Conservation (phyloP, 176 grass and related monocot species). For the Cenchrus fungigraminus region DNA sequence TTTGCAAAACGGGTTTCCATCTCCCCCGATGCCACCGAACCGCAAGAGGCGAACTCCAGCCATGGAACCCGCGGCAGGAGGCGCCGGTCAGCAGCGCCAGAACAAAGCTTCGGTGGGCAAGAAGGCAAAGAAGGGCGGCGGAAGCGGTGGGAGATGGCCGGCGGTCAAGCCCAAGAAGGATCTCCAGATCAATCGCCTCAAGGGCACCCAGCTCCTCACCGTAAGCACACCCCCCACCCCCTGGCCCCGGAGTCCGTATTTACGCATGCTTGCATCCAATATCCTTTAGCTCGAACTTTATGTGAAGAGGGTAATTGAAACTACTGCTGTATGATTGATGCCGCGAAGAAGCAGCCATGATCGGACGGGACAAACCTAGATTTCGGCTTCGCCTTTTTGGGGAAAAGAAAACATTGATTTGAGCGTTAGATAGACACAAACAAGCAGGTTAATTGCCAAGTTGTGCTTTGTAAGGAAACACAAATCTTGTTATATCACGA, state of each 20-base stretch:
- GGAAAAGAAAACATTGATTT: background rate
- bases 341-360: background rate
- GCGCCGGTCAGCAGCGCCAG: constrained; percentile 42
- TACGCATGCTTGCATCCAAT: background rate
- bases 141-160: constrained; percentile 67
- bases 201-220: constrained; percentile 78
- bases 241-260: background rate
- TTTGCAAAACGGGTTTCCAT: background rate
- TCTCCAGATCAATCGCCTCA: constrained; percentile 81
- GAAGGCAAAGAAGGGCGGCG: constrained; percentile 50
- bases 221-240: constrained; percentile 40
- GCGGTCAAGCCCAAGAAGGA: constrained; percentile 75
- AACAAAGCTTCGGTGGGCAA: constrained; percentile 48
- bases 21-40: constrained; percentile 31
- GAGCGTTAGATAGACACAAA: background rate
- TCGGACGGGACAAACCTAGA: background rate
- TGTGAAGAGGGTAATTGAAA: constrained; percentile 4
- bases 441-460: background rate
- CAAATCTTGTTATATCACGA: background rate
- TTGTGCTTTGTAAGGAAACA: background rate
- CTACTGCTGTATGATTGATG: background rate
- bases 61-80: constrained; percentile 39
- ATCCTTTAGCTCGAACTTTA: background rate
- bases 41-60: constrained; percentile 31
- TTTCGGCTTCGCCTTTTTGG: background rate